Conservation (phyloP, 805 yeast genomes). For the Pichia paraexigua region DNA sequence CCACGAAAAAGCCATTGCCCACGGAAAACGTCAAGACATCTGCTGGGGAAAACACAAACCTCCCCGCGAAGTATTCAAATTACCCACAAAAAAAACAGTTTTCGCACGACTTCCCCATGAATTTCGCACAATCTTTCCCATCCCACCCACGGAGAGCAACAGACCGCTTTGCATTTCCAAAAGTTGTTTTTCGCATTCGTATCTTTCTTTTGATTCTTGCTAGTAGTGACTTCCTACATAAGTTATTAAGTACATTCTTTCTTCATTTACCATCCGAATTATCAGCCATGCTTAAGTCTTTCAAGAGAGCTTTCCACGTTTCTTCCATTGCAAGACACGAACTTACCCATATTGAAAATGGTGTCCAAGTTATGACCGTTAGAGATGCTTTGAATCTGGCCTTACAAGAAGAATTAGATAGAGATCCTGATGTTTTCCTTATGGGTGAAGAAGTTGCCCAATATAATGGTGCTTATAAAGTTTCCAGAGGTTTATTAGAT, state of each 20-base stretch:
- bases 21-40: too few species aligned
- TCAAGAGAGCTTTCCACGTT: slow-evolving; percentile 1
- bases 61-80: too few species aligned
- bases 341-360: slow-evolving; percentile 12
- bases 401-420: slow-evolving; percentile 93
- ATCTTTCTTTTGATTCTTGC: neutral
- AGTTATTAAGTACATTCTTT: neutral
- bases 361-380: slow-evolving; percentile 59
- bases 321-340: slow-evolving; percentile 5
- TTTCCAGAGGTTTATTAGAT: slow-evolving; percentile 91
- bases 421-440: slow-evolving; percentile 87
- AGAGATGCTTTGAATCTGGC: slow-evolving; percentile 96
- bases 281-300: neutral
- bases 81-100: neutral
- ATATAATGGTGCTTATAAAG: slow-evolving; percentile 98
- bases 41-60: too few species aligned
- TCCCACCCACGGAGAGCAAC: neutral
- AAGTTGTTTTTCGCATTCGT: neutral
- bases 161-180: neutral
- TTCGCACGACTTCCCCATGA: neutral
- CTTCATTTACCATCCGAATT: neutral
- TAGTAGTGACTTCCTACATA: too few species aligned
- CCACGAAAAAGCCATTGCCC: too few species aligned
- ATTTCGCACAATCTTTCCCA: neutral
- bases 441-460: slow-evolving; percentile 99